phyloP scores from a whole-genome alignment of 495 filamentous ascomycete genomes.

The Schizothecium vesticola region DNA sequence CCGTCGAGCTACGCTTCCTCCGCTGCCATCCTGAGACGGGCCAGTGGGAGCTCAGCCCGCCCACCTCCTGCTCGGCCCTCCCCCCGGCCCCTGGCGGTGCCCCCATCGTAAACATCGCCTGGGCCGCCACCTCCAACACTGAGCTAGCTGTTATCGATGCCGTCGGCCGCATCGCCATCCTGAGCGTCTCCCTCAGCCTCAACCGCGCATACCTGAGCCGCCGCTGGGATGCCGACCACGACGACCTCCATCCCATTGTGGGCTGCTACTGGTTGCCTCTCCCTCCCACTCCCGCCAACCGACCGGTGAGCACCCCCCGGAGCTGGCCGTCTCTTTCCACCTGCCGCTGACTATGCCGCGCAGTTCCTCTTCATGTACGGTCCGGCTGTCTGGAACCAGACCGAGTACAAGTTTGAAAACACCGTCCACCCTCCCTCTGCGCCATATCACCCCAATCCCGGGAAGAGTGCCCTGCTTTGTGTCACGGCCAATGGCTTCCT shows the following conservation, averaged over 20 bases:
- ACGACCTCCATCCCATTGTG: constrained; percentile 70
- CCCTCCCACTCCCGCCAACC: neutral
- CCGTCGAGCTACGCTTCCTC: constrained; percentile 66
- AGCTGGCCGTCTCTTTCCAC: constrained; percentile 41
- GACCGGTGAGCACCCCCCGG: constrained; percentile 23
- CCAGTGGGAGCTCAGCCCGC: constrained; percentile 69
- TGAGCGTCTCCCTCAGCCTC: constrained; percentile 55
- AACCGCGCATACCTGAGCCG: constrained; percentile 58
- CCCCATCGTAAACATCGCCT: constrained; percentile 68
- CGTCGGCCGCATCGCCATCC: constrained; percentile 65
- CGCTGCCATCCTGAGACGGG: constrained; percentile 64
- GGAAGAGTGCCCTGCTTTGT: constrained; percentile 63
- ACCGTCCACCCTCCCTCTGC: constrained; percentile 52
- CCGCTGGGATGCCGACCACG: constrained; percentile 54
- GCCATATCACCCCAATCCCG: constrained; percentile 59
- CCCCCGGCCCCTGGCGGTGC: constrained; percentile 32
- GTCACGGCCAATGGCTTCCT: constrained; percentile 66
- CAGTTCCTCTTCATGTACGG: constrained; percentile 34
- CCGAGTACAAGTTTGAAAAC: constrained; percentile 43
- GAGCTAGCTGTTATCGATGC: constrained; percentile 76
- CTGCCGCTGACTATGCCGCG: neutral
- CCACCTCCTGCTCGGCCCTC: constrained; percentile 36
- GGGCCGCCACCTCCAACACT: constrained; percentile 59
- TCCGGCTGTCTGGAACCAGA: constrained; percentile 39
- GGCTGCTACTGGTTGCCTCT: constrained; percentile 77